Conservation (phyloP, 441 rosid genomes). For the Monsonia emarginata region DNA sequence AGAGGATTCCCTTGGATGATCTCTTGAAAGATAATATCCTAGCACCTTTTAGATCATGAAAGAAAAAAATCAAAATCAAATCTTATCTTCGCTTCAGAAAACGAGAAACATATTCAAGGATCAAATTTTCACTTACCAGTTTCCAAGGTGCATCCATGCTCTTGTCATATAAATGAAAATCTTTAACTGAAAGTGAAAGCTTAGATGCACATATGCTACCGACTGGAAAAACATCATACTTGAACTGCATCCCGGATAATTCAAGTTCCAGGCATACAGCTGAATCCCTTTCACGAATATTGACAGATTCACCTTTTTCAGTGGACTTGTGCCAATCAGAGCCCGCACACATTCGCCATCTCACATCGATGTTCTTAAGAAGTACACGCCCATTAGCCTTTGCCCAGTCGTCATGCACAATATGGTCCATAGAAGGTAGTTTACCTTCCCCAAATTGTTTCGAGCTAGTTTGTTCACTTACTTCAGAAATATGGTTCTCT, state of each 20-base stretch:
- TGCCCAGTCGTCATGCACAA: constrained; percentile 30
- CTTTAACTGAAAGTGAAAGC: constrained; percentile 58
- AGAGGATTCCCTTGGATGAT: constrained; percentile 78
- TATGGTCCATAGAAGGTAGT: constrained; percentile 25
- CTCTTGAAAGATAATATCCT: constrained; percentile 70
- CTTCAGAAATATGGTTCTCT: constrained; percentile 78
- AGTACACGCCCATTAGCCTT: constrained; percentile 50
- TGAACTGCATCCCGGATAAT: constrained; percentile 54
- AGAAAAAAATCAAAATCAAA: constrained; percentile 19
- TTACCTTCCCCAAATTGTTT: constrained; percentile 41
- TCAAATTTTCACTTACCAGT: constrained; percentile 41
- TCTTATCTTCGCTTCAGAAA: constrained; percentile 7
- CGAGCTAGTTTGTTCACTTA: constrained; percentile 36
- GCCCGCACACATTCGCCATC: constrained; percentile 85
- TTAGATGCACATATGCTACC: constrained; percentile 60
- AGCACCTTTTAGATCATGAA: constrained; percentile 53
- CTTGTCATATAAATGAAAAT: constrained; percentile 64
- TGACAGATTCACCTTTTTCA: constrained; percentile 25
- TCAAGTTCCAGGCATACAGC: constrained; percentile 58
- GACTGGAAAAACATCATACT: constrained; percentile 51
- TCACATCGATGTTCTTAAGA: constrained; percentile 49
- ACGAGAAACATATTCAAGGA: not conserved
- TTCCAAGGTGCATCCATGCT: constrained; percentile 76
- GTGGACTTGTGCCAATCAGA: constrained; percentile 56
- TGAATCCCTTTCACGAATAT: constrained; percentile 46